phyloP scores from a whole-genome alignment of 495 filamentous ascomycete genomes.

The Cercophora scortea region DNA sequence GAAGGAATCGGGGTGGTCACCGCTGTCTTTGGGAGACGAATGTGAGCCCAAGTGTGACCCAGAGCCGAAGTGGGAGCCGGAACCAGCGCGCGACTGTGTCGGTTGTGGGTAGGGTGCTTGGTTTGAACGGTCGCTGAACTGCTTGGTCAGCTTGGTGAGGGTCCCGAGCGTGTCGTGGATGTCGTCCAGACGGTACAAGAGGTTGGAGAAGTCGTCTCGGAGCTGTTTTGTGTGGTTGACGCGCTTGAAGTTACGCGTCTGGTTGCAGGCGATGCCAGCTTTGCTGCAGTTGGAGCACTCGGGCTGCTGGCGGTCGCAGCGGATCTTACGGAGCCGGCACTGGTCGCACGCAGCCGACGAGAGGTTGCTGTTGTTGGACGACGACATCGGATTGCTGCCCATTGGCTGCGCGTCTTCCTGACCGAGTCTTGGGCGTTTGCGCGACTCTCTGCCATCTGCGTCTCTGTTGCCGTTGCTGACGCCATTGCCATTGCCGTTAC shows the following conservation, averaged over 20 bases:
- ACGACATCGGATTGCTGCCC: too few species aligned
- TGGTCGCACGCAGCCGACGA: neutral
- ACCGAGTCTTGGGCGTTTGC: too few species aligned
- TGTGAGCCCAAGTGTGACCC: too few species aligned
- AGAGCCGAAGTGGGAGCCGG: too few species aligned
- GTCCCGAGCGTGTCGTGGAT: neutral
- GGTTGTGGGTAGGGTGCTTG: neutral
- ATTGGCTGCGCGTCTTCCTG: too few species aligned
- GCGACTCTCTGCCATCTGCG: too few species aligned
- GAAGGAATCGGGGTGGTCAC: neutral
- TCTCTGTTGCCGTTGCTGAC: too few species aligned
- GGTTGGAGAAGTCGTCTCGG: neutral
- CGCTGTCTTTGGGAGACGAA: neutral
- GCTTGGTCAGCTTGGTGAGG: neutral
- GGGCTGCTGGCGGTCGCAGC: neutral
- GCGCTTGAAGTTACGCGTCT: neutral
- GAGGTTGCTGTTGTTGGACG: too few species aligned
- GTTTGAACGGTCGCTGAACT: neutral
- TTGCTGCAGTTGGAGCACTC: neutral
- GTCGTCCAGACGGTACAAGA: neutral
- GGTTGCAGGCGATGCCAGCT: neutral
- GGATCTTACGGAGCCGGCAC: neutral
- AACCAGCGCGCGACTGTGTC: neutral
- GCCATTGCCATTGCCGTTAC: too few species aligned
- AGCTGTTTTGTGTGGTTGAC: neutral